phyloP scores from a whole-genome alignment of 2,329 filamentous ascomycete genomes.

The Beauveria australis region DNA sequence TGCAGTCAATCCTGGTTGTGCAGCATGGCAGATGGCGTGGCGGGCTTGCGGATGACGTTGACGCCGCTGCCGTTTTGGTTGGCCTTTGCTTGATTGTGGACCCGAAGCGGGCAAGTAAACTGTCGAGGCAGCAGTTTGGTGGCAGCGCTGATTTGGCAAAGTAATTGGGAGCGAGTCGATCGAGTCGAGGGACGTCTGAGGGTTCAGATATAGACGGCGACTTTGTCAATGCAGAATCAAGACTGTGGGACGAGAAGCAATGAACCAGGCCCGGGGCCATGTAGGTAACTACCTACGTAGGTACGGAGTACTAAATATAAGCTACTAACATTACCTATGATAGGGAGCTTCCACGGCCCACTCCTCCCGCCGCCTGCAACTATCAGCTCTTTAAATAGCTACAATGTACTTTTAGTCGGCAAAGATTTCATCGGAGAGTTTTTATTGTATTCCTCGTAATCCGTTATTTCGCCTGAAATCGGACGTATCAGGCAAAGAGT shows the following conservation, averaged over 20 bases:
- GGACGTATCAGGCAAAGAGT: too few relatives aligned
- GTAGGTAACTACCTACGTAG: neutral
- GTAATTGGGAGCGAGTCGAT: neutral
- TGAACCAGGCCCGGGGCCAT: neutral
- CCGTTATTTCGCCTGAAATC: too few relatives aligned
- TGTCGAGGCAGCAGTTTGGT: neutral
- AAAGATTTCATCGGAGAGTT: too few relatives aligned
- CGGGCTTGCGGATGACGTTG: neutral
- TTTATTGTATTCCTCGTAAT: too few relatives aligned
- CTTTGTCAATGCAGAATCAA: neutral
- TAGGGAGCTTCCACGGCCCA: too few relatives aligned
- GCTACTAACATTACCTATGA: too few relatives aligned
- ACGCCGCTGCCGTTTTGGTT: neutral
- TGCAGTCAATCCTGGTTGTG: neutral
- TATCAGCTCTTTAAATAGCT: too few relatives aligned
- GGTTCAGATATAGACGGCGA: neutral
- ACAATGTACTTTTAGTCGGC: too few relatives aligned
- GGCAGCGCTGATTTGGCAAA: neutral
- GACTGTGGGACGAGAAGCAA: neutral
- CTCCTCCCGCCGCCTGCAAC: too few relatives aligned
- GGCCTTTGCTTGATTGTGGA: neutral
- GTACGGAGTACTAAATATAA: too few relatives aligned
- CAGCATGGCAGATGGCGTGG: neutral
- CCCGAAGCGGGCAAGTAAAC: neutral
- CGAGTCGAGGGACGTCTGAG: neutral